A percentile compares a stretch with the other conserved stretches of the same genome.
Conservation (phyloP, 129 eudicot genomes). For the Tagetes patula region DNA sequence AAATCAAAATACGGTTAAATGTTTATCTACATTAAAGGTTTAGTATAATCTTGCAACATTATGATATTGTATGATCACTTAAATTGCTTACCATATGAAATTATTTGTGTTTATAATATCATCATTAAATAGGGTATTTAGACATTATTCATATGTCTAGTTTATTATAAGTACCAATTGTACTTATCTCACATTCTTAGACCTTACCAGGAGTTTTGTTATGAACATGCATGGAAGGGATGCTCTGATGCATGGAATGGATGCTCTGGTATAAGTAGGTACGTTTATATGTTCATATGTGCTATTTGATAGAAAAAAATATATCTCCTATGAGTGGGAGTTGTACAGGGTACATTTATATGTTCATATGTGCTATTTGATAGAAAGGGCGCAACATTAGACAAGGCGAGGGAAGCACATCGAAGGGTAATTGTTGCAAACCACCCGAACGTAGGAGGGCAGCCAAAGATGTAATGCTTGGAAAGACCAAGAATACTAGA, state of each 20-base stretch:
- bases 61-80: conserved; percentile 13
- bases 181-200: no score
- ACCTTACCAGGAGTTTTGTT: no score
- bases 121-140: conserved; percentile 3
- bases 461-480: conserved; percentile 78
- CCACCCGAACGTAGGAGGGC: conserved; percentile 86
- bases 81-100: no score
- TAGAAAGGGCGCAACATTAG: conserved; percentile 62
- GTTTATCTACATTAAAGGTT: not conserved
- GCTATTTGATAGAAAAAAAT: no score
- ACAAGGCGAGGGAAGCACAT: conserved; percentile 79
- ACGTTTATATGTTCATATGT: no score
- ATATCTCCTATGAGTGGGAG: no score
- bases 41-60: conserved; percentile 22
- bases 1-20: not conserved
- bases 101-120: no score
- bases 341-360: no score
- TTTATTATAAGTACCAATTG: no score
- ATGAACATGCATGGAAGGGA: no score
- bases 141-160: conserved; percentile 15
- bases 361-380: conserved; percentile 7
- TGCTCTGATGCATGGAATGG: no score
- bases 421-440: conserved; percentile 85
- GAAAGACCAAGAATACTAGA: conserved; percentile 49
- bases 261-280: no score